These are phyloP conservation scores for Epicoccum sorghinum DNA, from an alignment of 2,329 filamentous ascomycete species.

Conservation along the genomic window DNA sequence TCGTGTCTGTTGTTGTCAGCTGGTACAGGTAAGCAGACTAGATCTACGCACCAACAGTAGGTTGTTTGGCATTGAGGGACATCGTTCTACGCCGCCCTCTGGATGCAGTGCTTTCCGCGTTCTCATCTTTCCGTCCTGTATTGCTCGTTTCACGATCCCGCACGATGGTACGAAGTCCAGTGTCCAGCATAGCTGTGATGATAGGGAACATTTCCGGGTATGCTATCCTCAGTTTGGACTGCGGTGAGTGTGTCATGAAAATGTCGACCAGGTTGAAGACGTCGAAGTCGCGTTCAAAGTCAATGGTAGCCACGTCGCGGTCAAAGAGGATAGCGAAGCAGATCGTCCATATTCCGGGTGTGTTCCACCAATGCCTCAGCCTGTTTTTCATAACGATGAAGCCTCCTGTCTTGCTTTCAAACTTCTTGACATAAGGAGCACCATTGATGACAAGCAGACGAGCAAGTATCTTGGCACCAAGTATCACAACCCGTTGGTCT, in stretches of 20 bases:
- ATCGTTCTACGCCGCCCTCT: conserved; percentile 65
- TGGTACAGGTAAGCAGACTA: background rate
- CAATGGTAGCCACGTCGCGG: conserved; percentile 74
- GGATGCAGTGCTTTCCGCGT: conserved; percentile 28
- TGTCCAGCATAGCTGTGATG: conserved; percentile 85
- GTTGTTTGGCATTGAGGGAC: conserved; percentile 67
- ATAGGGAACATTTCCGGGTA: conserved; percentile 81
- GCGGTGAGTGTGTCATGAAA: conserved; percentile 59
- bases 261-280: conserved; percentile 74
- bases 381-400: conserved; percentile 84
- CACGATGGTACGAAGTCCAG: conserved; percentile 68
- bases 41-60: conserved; percentile 36
- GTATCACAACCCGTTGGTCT: conserved; percentile 79
- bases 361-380: conserved; percentile 86
- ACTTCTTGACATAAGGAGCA: conserved; percentile 80
- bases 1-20: conserved; percentile 38
- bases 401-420: conserved; percentile 83
- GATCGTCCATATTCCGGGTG: conserved; percentile 82
- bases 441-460: conserved; percentile 85
- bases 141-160: conserved; percentile 39
- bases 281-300: conserved; percentile 76
- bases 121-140: conserved; percentile 21
- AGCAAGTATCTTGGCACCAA: conserved; percentile 82
- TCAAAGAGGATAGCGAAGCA: conserved; percentile 90
- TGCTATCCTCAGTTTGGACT: conserved; percentile 64